Evolutionary conservation across 768 basidiomycete genomes (phyloP).

Genomic region (Russula vinacea): DNA sequence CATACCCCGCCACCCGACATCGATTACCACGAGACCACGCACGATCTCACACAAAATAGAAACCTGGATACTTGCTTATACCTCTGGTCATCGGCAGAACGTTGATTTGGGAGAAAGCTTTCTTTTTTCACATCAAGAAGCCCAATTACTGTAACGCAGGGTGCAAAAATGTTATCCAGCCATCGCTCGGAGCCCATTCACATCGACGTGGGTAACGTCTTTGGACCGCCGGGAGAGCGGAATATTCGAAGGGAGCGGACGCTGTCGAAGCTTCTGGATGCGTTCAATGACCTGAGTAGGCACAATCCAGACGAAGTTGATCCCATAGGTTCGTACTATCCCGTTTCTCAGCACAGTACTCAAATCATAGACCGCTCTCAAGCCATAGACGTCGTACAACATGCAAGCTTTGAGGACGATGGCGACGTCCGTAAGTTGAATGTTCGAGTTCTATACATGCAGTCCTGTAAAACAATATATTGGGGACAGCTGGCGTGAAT

Average conservation of each 20-base stretch:
- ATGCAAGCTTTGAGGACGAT: conserved; percentile 60
- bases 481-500: conserved; percentile 53
- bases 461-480: not conserved
- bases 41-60: conserved; percentile 1
- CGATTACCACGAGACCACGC: conserved; percentile 18
- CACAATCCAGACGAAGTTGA: conserved; percentile 38
- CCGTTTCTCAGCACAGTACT: not conserved
- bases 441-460: not conserved
- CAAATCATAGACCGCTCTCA: not conserved
- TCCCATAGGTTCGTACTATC: conserved; percentile 33
- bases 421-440: conserved; percentile 61
- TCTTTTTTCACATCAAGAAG: not conserved
- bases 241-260: conserved; percentile 43
- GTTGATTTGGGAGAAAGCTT: not conserved
- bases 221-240: conserved; percentile 15
- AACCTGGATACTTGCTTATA: not conserved
- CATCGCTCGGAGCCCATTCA: not conserved
- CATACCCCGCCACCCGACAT: not conserved
- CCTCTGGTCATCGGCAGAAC: not conserved
- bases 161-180: conserved; percentile 6
- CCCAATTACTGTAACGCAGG: not conserved
- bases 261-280: conserved; percentile 47
- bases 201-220: conserved; percentile 19
- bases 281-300: conserved; percentile 44
- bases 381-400: conserved; percentile 34